phyloP scores from a whole-genome alignment of 2,329 filamentous ascomycete species.

The Fusarium coicis region DNA sequence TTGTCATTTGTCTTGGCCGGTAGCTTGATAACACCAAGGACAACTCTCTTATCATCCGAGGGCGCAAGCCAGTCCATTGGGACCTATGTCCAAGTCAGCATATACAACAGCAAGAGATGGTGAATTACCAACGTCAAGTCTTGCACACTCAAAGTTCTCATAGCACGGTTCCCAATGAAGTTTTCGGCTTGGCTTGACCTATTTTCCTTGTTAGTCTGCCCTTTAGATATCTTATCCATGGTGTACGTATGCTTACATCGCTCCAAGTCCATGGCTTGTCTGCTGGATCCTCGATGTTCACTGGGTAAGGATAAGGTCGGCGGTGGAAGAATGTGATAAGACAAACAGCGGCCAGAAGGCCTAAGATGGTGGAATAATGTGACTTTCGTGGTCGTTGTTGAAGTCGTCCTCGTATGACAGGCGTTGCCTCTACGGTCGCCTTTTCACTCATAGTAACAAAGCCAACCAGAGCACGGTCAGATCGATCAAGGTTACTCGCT shows the following conservation, averaged over 20 bases:
- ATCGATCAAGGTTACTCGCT: not conserved
- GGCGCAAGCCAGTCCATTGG: constrained; percentile 51
- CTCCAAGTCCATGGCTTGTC: constrained; percentile 42
- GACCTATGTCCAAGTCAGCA: constrained; percentile 39
- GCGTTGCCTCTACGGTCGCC: constrained; percentile 13
- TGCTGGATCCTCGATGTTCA: not conserved
- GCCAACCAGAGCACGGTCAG: not conserved
- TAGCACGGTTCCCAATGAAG: constrained; percentile 50
- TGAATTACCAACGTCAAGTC: constrained; percentile 45
- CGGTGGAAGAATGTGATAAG: constrained; percentile 37
- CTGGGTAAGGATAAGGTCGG: constrained; percentile 14
- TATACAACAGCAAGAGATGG: not conserved
- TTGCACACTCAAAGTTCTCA: constrained; percentile 48
- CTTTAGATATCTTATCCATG: not conserved
- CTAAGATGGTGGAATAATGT: constrained; percentile 17
- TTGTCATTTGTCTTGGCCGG: constrained; percentile 45
- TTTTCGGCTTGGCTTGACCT: constrained; percentile 50
- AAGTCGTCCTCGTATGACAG: constrained; percentile 20
- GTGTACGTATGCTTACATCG: constrained; percentile 32
- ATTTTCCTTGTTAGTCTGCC: constrained; percentile 9
- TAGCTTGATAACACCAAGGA: constrained; percentile 48
- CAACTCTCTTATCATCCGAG: constrained; percentile 42
- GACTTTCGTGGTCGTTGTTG: constrained; percentile 13
- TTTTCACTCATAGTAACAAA: constrained; percentile 34
- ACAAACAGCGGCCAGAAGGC: constrained; percentile 32